These are phyloP conservation scores for Boletus sp. DNA, from an alignment of 768 basidiomycete species.

Conservation along the genomic window DNA sequence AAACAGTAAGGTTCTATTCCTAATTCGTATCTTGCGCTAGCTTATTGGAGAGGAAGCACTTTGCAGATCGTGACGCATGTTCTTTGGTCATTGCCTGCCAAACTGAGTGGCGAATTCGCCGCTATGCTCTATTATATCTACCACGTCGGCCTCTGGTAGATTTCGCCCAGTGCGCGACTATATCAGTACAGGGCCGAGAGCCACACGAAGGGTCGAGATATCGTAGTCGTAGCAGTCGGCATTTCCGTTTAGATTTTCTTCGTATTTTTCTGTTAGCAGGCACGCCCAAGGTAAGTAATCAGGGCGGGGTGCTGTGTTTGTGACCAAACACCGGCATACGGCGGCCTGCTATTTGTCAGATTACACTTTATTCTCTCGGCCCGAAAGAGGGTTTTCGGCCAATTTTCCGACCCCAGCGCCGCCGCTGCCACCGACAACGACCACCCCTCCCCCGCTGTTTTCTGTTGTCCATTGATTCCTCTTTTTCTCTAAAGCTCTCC, in stretches of 20 bases:
- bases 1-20: constrained; percentile 6
- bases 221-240: constrained; percentile 9
- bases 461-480: constrained; percentile 38
- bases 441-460: constrained; percentile 30
- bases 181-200: background rate
- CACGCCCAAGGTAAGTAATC: constrained; percentile 27
- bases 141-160: background rate
- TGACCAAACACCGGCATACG: constrained; percentile 34
- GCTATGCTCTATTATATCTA: background rate
- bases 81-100: background rate
- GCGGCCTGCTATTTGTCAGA: constrained; percentile 29
- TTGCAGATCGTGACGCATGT: background rate
- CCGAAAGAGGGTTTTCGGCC: constrained; percentile 60
- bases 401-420: constrained; percentile 60
- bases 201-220: background rate
- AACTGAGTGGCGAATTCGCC: constrained; percentile 4
- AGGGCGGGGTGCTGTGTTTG: constrained; percentile 27
- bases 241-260: constrained; percentile 15
- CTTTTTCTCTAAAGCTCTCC: constrained; percentile 46
- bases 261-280: background rate
- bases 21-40: background rate
- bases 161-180: background rate
- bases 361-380: constrained; percentile 42
- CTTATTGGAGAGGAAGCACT: constrained; percentile 4
- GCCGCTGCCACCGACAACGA: constrained; percentile 54